Evolutionary conservation across 2,329 filamentous ascomycete genomes (phyloP).

Genomic region (Fusarium sp.): DNA sequence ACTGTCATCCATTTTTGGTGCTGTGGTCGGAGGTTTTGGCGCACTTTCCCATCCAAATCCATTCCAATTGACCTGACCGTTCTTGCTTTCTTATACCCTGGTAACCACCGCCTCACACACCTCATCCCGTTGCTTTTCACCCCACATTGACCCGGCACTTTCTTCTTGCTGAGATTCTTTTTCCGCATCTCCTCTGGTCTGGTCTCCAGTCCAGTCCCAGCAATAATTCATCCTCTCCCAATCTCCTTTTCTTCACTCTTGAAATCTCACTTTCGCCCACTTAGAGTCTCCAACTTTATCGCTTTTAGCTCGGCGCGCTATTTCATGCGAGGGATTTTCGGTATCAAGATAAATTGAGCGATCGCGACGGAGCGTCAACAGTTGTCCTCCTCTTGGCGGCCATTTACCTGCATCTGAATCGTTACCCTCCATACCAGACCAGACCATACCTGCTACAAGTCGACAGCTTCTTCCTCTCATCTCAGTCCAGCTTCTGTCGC

Average conservation of each 20-base stretch:
- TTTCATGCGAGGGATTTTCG: conserved; percentile 35
- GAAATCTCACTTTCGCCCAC: conserved; percentile 7
- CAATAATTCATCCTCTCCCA: conserved; percentile 34
- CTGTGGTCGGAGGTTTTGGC: conserved; percentile 17
- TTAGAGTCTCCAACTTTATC: conserved; percentile 9
- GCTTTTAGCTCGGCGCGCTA: conserved; percentile 16
- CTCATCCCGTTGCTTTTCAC: conserved; percentile 17
- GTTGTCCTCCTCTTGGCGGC: conserved; percentile 41
- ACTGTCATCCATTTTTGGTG: conserved; percentile 4
- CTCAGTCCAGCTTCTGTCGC: conserved; percentile 22
- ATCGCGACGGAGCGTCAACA: conserved; percentile 15
- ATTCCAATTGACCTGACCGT: conserved; percentile 24
- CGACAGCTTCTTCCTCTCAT: conserved; percentile 24
- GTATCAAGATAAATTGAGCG: conserved; percentile 21
- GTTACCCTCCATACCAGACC: conserved; percentile 8
- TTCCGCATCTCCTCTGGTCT: conserved; percentile 26
- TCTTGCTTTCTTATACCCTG: conserved; percentile 19
- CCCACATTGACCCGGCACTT: conserved; percentile 44
- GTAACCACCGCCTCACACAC: conserved; percentile 14
- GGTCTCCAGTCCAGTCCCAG: not conserved
- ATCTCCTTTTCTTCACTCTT: conserved; percentile 20
- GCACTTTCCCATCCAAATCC: conserved; percentile 14
- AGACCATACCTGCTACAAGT: conserved; percentile 17
- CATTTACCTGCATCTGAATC: conserved; percentile 39
- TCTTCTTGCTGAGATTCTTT: conserved; percentile 33